Evolutionary conservation across 495 filamentous ascomycete species (phyloP).

Genomic region (Penicillium subrubescens): DNA sequence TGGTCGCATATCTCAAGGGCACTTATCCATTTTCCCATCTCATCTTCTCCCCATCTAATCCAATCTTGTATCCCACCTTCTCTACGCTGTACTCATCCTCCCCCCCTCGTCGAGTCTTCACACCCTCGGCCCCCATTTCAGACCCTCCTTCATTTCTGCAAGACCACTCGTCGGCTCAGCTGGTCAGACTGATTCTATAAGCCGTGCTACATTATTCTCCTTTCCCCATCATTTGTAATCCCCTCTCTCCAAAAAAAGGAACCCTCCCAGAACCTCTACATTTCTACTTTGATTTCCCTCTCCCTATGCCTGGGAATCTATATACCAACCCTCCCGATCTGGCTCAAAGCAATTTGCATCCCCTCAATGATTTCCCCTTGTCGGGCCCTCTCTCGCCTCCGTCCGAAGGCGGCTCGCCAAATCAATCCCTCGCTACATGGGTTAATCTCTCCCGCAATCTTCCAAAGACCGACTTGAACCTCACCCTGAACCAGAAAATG

Average conservation of each 20-base stretch:
- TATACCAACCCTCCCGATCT: conserved; percentile 16
- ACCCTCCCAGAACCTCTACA: neutral
- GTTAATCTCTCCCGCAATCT: conserved; percentile 2
- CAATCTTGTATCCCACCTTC: neutral
- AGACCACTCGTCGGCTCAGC: neutral
- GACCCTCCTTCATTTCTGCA: conserved; percentile 3
- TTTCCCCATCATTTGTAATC: neutral
- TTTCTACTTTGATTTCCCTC: neutral
- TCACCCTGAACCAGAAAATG: conserved; percentile 16
- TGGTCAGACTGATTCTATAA: neutral
- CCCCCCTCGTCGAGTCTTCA: neutral
- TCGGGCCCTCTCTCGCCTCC: conserved; percentile 22
- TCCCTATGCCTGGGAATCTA: conserved; percentile 20
- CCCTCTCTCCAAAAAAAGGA: neutral
- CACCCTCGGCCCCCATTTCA: conserved; percentile 3
- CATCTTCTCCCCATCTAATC: neutral
- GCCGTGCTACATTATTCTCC: neutral
- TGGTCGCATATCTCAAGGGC: neutral
- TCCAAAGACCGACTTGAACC: neutral
- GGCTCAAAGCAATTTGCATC: conserved; percentile 7
- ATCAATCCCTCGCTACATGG: conserved; percentile 17
- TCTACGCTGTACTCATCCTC: neutral
- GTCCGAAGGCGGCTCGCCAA: conserved; percentile 18
- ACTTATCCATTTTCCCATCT: neutral
- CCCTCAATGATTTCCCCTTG: conserved; percentile 22